A percentile compares a stretch with the other conserved stretches of the same genome.
Evolutionary conservation across 768 basidiomycete species (phyloP).

Genomic region (Cystofilobasidium macerans): DNA sequence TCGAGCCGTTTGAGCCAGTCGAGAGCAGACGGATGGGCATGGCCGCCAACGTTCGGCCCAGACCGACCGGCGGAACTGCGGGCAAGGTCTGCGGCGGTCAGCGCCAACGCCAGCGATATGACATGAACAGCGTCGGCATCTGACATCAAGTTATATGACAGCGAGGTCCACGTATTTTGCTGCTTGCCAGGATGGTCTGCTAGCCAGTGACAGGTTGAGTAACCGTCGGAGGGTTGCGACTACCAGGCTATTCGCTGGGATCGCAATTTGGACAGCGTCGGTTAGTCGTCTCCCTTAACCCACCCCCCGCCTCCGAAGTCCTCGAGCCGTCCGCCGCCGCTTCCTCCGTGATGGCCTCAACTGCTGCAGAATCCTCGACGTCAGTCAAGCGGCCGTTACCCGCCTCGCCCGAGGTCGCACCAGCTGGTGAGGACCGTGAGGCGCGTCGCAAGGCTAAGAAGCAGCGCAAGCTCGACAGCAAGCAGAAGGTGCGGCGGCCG

Average conservation of each 20-base stretch:
- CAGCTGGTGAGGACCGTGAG: neutral
- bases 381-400: neutral
- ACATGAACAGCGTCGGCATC: too few species aligned
- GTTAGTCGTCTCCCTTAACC: neutral
- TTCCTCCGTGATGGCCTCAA: neutral
- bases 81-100: too few species aligned
- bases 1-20: neutral
- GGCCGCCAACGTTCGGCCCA: neutral
- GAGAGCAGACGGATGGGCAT: neutral
- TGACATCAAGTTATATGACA: too few species aligned
- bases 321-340: too few species aligned
- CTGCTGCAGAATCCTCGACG: neutral
- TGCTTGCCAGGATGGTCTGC: too few species aligned
- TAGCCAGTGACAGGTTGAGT: too few species aligned
- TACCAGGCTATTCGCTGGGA: too few species aligned
- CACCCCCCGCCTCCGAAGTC: neutral
- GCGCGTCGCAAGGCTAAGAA: constrained; percentile 6
- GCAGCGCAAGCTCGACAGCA: neutral
- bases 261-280: too few species aligned
- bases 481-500: neutral
- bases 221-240: too few species aligned
- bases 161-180: too few species aligned
- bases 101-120: too few species aligned
- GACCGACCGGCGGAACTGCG: neutral
- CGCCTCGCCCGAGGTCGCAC: neutral